These are phyloP conservation scores for Cylindrotheca fusiformis DNA, from an alignment of 108 stramenopile species.

Conservation along the genomic window DNA sequence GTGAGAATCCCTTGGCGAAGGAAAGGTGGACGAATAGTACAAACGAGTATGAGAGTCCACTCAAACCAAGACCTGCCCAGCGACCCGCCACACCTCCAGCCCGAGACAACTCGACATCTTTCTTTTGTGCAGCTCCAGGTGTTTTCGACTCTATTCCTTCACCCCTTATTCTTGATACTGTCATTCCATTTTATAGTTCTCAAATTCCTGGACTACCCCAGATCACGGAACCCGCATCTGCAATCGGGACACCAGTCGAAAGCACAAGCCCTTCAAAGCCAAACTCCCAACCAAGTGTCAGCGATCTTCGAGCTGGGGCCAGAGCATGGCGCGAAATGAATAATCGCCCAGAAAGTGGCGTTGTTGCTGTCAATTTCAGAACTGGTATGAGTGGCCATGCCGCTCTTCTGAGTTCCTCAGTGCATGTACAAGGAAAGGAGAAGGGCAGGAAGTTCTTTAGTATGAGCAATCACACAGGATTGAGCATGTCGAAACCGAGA, in stretches of 20 bases:
- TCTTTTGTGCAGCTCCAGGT: slow-evolving; percentile 29
- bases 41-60: slow-evolving; percentile 26
- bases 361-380: slow-evolving; percentile 57
- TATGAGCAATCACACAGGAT: slow-evolving; percentile 66
- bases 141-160: too few species aligned
- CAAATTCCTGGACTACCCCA: too few species aligned
- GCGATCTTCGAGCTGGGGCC: slow-evolving; percentile 45
- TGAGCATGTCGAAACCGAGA: slow-evolving; percentile 46
- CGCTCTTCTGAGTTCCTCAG: slow-evolving; percentile 52
- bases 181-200: slow-evolving; percentile 15
- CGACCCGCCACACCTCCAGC: slow-evolving; percentile 32
- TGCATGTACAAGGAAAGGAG: slow-evolving; percentile 64
- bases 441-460: slow-evolving; percentile 33
- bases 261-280: slow-evolving; percentile 19
- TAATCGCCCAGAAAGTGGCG: slow-evolving; percentile 25
- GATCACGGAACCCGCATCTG: slow-evolving; percentile 12
- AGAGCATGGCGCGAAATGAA: slow-evolving; percentile 41
- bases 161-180: too few species aligned
- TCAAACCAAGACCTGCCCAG: slow-evolving; percentile 29
- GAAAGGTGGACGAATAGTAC: slow-evolving; percentile 8
- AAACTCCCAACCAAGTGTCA: slow-evolving; percentile 49
- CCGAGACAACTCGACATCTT: slow-evolving; percentile 10
- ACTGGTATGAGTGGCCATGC: slow-evolving; percentile 75
- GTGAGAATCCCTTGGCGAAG: slow-evolving; percentile 15
- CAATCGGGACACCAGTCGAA: slow-evolving; percentile 30